Conservation (phyloP, 2,329 filamentous ascomycete genomes). For the Epichloe aotearoae region DNA sequence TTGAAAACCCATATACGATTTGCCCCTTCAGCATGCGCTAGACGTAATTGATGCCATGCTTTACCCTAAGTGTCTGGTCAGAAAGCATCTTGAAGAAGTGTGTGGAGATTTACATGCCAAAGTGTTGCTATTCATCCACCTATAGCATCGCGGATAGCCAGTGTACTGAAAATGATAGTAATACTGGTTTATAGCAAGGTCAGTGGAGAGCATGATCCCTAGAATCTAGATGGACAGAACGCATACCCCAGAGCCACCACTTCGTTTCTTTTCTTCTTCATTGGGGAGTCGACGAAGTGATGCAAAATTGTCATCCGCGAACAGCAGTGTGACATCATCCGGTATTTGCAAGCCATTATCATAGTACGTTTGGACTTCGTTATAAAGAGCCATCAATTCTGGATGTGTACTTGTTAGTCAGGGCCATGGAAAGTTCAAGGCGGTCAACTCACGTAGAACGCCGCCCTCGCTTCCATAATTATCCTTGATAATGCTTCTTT, state of each 20-base stretch:
- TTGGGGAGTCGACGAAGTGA: slow-evolving; percentile 44
- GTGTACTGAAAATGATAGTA: slow-evolving; percentile 50
- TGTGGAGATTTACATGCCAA: slow-evolving; percentile 21
- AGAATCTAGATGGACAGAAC: neutral
- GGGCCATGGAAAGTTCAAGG: neutral
- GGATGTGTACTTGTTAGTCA: slow-evolving; percentile 7
- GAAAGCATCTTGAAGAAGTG: neutral
- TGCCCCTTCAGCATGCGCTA: slow-evolving; percentile 34
- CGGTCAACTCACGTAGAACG: slow-evolving; percentile 22
- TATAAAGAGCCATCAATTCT: slow-evolving; percentile 52
- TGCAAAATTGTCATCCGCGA: slow-evolving; percentile 50
- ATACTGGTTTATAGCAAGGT: slow-evolving; percentile 14
- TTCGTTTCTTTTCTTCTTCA: slow-evolving; percentile 34
- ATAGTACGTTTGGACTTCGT: slow-evolving; percentile 51
- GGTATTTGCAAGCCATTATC: slow-evolving; percentile 45
- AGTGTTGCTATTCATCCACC: slow-evolving; percentile 50
- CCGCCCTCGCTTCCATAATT: slow-evolving; percentile 32
- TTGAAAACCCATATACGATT: slow-evolving; percentile 49
- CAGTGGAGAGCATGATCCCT: neutral
- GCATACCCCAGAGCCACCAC: slow-evolving; percentile 42
- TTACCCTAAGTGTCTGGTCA: slow-evolving; percentile 15
- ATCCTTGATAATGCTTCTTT: slow-evolving; percentile 38
- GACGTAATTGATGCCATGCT: slow-evolving; percentile 37
- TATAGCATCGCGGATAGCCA: slow-evolving; percentile 45
- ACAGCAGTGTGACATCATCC: slow-evolving; percentile 48